Evolutionary conservation across 2,329 filamentous ascomycete species (phyloP).

Genomic region (Epichloe brachyelytri): DNA sequence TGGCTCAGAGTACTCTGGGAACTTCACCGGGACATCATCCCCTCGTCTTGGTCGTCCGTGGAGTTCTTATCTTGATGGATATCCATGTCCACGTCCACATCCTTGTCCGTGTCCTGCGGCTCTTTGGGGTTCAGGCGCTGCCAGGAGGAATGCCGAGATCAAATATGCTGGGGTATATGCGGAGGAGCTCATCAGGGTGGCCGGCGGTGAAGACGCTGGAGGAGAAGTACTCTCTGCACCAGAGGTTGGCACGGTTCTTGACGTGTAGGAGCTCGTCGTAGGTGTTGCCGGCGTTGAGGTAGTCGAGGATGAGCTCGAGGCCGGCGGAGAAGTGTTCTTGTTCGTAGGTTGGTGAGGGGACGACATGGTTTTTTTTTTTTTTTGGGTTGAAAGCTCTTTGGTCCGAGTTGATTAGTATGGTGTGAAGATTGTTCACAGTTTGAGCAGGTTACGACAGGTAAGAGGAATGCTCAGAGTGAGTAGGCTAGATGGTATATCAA

Average conservation of each 20-base stretch:
- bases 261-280: slow-evolving; percentile 1
- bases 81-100: neutral
- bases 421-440: too few relatives aligned
- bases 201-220: neutral
- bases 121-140: neutral
- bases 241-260: neutral
- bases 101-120: too few relatives aligned
- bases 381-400: neutral
- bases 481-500: too few relatives aligned
- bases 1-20: neutral
- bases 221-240: slow-evolving; percentile 1
- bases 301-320: slow-evolving; percentile 13
- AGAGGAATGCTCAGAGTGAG: too few relatives aligned
- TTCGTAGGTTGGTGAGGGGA: neutral
- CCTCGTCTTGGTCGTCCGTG: neutral
- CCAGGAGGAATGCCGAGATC: neutral
- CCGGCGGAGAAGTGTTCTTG: neutral
- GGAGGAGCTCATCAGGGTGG: neutral
- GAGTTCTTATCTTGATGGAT: neutral
- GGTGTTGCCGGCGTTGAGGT: slow-evolving; percentile 14
- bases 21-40: neutral
- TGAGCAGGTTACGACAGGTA: too few relatives aligned
- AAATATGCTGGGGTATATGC: slow-evolving; percentile 1
- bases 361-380: neutral
- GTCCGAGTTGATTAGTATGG: too few relatives aligned